Base-by-base conservation (phyloP, 2,329 filamentous ascomycete species). In the Colletotrichum sublineola region DNA sequence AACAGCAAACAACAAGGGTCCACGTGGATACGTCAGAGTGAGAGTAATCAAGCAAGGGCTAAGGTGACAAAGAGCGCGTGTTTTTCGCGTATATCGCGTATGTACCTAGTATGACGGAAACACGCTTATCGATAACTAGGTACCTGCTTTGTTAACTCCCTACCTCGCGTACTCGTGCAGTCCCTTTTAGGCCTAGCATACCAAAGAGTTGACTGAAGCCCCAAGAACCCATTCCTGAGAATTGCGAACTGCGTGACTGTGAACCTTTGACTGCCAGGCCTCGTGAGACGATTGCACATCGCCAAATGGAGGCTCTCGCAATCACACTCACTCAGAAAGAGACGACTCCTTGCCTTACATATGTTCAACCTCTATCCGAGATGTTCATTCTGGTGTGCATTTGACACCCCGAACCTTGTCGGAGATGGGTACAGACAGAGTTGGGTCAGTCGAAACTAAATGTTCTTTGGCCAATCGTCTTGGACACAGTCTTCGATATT, bases 351-450 rank as follows among this genome's bases (percentile, higher is more conserved):
- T 33, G 15, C 52, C 29, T 33, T 33, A 11, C 29, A 36, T 4
- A 9, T 29, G 15, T 33, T 29, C 52, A 55, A 36, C 7, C 7
- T 55, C 29, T n/a, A 6, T 33, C 31, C 29, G 48, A 5, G 1
- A 12, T 11, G 2, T 8, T 48, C 20, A 62, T 20, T 24, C 40
- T 18, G 29, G 20, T n/a, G 20, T 38, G 15, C 6, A n/a, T 38
- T 20, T 24, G 44, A 12, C 33, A 20, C 5, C 24, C 44, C 60
- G 20, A 62, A 50, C 44, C 44, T 48, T 36, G 18, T 24, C 29
- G 33, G 31, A 50, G 60, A 50, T 24, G 33, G 31, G 60, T 11
- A 31, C 24, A 31, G 61, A 53, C 18, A 63, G 61, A 52, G 46
- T 63, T 63, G 18, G 33, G n/a, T 52, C 18, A 36, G 46, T 29